These are phyloP conservation scores for Angophora floribunda DNA, from an alignment of 345 rosid genomes.

Conservation along the genomic window DNA sequence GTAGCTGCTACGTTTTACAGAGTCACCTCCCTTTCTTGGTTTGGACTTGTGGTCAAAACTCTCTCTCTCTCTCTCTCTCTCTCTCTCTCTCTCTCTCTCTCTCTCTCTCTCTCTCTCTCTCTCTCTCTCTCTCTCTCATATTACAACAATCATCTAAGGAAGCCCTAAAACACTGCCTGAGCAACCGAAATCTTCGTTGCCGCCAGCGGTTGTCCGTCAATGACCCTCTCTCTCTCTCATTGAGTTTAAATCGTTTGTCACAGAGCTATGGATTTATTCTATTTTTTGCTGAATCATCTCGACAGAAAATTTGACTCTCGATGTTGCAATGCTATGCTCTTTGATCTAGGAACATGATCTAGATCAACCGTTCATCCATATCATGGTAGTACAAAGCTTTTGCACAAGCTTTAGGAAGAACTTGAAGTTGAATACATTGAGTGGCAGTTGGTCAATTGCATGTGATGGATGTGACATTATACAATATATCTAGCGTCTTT, in stretches of 20 bases:
- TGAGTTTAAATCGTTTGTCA: neutral
- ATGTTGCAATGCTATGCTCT: neutral
- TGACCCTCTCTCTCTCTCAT: neutral
- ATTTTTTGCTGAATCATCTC: neutral
- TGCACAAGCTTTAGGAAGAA: neutral
- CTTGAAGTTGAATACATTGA: neutral
- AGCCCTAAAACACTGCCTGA: too few species aligned
- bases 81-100: too few species aligned
- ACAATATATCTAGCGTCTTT: neutral
- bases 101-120: too few species aligned
- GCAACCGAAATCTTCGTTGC: too few species aligned
- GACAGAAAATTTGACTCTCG: neutral
- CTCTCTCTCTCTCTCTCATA: too few species aligned
- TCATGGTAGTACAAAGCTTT: neutral
- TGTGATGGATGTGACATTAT: neutral
- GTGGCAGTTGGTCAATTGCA: neutral
- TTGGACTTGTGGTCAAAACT: too few species aligned
- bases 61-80: neutral
- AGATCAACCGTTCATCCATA: neutral
- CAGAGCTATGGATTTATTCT: neutral
- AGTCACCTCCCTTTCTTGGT: too few species aligned
- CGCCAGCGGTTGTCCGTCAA: too few species aligned
- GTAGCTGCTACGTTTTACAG: too few species aligned
- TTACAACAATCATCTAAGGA: too few species aligned
- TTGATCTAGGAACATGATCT: neutral